Conservation (phyloP, 768 basidiomycete genomes). For the Mycena venus region DNA sequence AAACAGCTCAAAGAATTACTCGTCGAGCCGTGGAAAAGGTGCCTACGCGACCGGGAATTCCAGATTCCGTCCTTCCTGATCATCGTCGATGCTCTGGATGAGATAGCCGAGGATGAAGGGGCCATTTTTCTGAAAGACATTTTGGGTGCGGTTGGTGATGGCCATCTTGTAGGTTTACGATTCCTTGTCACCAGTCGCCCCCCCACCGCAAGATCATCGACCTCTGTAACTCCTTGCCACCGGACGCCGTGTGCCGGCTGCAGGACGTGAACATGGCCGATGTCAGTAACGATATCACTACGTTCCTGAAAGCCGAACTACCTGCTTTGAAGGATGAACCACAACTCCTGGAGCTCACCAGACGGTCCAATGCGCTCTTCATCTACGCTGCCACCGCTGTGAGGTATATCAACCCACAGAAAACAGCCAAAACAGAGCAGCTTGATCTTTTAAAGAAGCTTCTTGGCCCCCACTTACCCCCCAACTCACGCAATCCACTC, state of each 20-base stretch:
- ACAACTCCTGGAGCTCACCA: conserved; percentile 22
- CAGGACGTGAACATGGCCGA: background rate
- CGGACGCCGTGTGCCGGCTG: background rate
- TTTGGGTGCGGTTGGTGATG: background rate
- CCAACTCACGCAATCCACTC: background rate
- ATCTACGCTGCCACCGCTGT: conserved; percentile 45
- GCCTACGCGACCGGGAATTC: background rate
- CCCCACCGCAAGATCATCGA: conserved; percentile 27
- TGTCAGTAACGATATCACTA: background rate
- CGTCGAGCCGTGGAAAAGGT: conserved; percentile 36
- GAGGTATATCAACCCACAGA: conserved; percentile 23
- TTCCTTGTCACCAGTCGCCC: conserved; percentile 42
- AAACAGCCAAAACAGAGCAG: background rate
- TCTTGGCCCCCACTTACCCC: background rate
- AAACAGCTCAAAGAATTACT: conserved; percentile 36
- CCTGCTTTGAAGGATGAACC: background rate
- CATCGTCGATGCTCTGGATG: conserved; percentile 42
- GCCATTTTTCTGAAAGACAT: conserved; percentile 30
- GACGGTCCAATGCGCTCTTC: conserved; percentile 39
- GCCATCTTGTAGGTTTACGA: conserved; percentile 29
- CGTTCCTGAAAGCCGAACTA: background rate
- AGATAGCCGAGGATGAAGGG: conserved; percentile 32
- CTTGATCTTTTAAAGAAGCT: background rate
- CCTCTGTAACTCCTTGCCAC: conserved; percentile 22
- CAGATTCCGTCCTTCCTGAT: conserved; percentile 30